Base-by-base conservation (phyloP, 2,329 filamentous ascomycete genomes). In the Colletotrichum echinochloae region DNA sequence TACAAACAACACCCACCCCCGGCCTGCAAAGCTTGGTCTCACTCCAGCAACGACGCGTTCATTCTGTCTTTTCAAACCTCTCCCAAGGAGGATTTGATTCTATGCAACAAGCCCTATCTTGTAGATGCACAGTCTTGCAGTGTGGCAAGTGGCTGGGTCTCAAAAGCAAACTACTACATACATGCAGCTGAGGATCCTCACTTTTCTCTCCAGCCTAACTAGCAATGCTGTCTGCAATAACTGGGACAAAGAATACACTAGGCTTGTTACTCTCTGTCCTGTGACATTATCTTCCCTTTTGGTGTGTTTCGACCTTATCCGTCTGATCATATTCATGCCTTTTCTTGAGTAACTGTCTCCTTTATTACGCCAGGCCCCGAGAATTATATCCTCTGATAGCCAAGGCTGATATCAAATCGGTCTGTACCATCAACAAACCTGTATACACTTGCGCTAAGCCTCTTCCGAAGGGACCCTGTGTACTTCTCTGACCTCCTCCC, bases 51-150 rank as follows among this genome's bases (percentile, higher is more conserved):
- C 30, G 11, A 52, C 6, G 0, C 6, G 26, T 5, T 16, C 2
- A 5, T 20, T 8, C 28, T n/a, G 9, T 5, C 16, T n/a, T n/a
- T 2, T n/a, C 18, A 16, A 39, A 2, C 18, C 6, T 14, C 3
- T 18, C 39, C 9, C 6, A 0, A 8, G 7, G 9, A 20, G 6
- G 5, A 7, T 1, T 7, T 41, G 0, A 2, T 41, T 20, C 20
- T 7, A 39, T 5, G 2, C 1, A 23, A 48, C 6, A 14, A 0
- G 4, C 5, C 26, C 26, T 7, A 2, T 51, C 1, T 1, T 5
- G 2, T 3, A 28, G 6, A 18, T 2, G 7, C 16, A 18, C 2
- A 28, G 1, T 18, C 2, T 51, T 51, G 5, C 6, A 18, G 26
- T 18, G 14, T 18, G 48, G 9, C 48, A 11, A 30, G 26, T 3